phyloP scores from a whole-genome alignment of 257 asterid species.

The Solanum chaucha region DNA sequence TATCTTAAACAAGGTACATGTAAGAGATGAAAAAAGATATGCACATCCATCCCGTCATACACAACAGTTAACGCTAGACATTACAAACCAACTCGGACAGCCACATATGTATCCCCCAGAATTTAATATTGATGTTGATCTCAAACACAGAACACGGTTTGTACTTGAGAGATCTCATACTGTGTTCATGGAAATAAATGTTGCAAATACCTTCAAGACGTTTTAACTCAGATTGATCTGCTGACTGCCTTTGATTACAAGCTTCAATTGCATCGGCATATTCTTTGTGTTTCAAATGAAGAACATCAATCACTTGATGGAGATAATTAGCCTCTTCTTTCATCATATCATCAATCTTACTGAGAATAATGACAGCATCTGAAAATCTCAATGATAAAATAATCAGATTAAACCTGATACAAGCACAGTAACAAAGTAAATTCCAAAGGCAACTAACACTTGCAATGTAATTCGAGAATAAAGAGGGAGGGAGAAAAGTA shows the following conservation, averaged over 20 bases:
- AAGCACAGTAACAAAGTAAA: not conserved
- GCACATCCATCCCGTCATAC: slow-evolving; percentile 7
- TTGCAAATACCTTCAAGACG: slow-evolving; percentile 55
- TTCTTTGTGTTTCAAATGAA: slow-evolving; percentile 57
- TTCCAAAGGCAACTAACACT: not conserved
- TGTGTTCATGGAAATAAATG: not conserved
- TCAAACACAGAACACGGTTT: not conserved
- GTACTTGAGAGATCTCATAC: not conserved
- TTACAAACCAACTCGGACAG: slow-evolving; percentile 1
- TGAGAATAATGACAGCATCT: slow-evolving; percentile 52
- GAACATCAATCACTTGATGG: slow-evolving; percentile 44
- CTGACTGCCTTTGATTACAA: slow-evolving; percentile 46
- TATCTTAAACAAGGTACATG: not conserved
- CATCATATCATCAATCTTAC: slow-evolving; percentile 60
- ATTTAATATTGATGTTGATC: not conserved
- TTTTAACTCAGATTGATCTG: slow-evolving; percentile 62
- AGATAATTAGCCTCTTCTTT: slow-evolving; percentile 56
- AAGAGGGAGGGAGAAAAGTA: not conserved
- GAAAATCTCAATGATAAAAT: slow-evolving; percentile 4
- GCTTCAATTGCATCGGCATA: slow-evolving; percentile 67
- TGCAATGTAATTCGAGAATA: not conserved
- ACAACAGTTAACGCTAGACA: not conserved
- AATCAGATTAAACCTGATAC: not conserved
- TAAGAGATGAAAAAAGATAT: not conserved
- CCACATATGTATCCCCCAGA: not conserved